Evolutionary conservation across 78 protist species (phyloP), one percentile per base, ranked within the genome.

Genomic region (Dictyostelium citrinum): DNA sequence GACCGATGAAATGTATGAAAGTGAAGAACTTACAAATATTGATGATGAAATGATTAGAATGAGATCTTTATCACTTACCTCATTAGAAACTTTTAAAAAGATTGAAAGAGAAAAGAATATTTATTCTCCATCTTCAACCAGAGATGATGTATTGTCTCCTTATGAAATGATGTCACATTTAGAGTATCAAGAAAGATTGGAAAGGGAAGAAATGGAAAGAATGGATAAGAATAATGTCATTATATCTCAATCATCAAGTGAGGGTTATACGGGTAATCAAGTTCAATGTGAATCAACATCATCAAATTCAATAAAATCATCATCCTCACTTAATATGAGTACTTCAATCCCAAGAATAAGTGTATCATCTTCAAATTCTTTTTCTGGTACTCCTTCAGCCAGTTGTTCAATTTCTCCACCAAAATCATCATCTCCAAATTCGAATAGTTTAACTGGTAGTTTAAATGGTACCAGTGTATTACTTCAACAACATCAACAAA

Each of bases 181-280:
- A 9, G 93, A 88, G n/a, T 88, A 72, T 35, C 84, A 88, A 46
- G 85, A 78, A 35, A 72, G 82, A 45, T 37, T 88, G 1, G 74
- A 88, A 35, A 46, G 72, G 22, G 84, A 80, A 35, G 84, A 49
- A 45, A 43, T 33, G 75, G 82, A 55, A 78, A 76, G 78, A 33
- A 45, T 35, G 27, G 83, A 67, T n/a, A 88, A 45, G 67, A 86
- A 24, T 12, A 61, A 5, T 35, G 70, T 29, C 9, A 85, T 80
- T n/a, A 29, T 80, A 7, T 46, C 49, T 3, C 83, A 39, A 8
- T 46, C 31, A 0, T 33, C 29, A 7, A 12, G 35, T 12, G 84
- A 80, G 0, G 35, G 43, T 20, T 80, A 80, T 35, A 17, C 31
- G 11, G 61, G 71, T 33, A 70, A 16, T 67, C 22, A 33, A 82